phyloP scores from a whole-genome alignment of 2,329 filamentous ascomycete genomes.

The Fusarium sp. region DNA sequence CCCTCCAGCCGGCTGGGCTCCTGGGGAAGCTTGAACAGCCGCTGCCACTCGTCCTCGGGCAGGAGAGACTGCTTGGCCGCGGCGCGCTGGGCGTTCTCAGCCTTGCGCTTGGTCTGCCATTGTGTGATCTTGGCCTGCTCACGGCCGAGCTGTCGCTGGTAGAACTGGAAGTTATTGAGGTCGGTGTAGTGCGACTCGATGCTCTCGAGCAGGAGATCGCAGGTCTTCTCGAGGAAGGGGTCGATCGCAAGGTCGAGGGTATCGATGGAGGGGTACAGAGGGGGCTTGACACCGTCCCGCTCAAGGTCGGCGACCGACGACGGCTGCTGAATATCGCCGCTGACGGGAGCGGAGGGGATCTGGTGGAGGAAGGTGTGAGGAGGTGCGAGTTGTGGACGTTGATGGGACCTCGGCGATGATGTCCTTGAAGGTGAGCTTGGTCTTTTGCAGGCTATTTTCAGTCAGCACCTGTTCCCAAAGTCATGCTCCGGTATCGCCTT shows the following conservation, averaged over 20 bases:
- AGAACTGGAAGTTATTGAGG: constrained; percentile 98
- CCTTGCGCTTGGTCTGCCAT: constrained; percentile 97
- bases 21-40: constrained; percentile 96
- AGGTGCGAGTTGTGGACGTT: constrained; percentile 97
- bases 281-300: constrained; percentile 70
- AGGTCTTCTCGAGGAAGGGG: constrained; percentile 98
- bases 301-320: constrained; percentile 82
- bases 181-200: constrained; percentile 99
- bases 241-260: constrained; percentile 93
- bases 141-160: constrained; percentile 91
- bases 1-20: constrained; percentile 94
- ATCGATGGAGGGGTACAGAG: constrained; percentile 89
- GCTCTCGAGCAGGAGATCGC: constrained; percentile 93
- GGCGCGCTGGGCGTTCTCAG: constrained; percentile 87
- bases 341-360: constrained; percentile 74
- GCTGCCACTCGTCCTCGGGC: constrained; percentile 98
- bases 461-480: constrained; percentile 22
- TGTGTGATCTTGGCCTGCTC: constrained; percentile 97
- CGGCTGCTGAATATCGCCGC: constrained; percentile 79
- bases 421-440: constrained; percentile 92
- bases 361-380: constrained; percentile 96
- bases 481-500: constrained; percentile 49
- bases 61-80: constrained; percentile 89
- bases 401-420: constrained; percentile 90
- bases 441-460: constrained; percentile 83